Conservation (phyloP, 164 flowering plant species). For the Paratinospora sagittata region DNA sequence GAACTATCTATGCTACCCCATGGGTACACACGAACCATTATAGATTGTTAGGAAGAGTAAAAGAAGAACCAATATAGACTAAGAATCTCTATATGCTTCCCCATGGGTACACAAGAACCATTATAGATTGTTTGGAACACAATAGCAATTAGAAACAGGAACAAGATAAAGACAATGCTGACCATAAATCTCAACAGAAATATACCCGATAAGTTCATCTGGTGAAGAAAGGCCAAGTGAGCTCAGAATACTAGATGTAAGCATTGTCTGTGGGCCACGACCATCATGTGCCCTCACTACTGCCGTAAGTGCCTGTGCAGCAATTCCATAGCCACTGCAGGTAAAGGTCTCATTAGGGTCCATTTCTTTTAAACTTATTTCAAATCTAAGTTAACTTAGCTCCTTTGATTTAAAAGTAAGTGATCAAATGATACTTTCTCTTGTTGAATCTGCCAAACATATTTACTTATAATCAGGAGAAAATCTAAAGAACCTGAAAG, state of each 20-base stretch:
- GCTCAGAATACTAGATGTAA: slow-evolving; percentile 47
- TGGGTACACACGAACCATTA: too few species aligned
- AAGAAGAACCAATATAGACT: too few species aligned
- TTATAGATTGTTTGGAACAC: neutral
- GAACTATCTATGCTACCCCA: neutral
- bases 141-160: neutral
- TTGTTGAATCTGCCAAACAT: neutral
- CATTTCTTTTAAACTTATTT: neutral
- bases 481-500: neutral
- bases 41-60: too few species aligned
- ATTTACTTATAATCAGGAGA: neutral
- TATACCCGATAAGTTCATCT: slow-evolving; percentile 90
- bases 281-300: slow-evolving; percentile 88
- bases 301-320: slow-evolving; percentile 88
- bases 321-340: slow-evolving; percentile 93
- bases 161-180: neutral
- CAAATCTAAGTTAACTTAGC: neutral
- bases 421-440: neutral
- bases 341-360: slow-evolving; percentile 8
- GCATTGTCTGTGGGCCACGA: slow-evolving; percentile 79
- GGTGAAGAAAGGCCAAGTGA: slow-evolving; percentile 73
- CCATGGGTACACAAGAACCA: neutral
- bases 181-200: slow-evolving; percentile 5
- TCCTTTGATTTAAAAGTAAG: neutral
- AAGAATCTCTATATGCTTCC: too few species aligned